phyloP scores from a whole-genome alignment of 2,329 filamentous ascomycete species.

The Xylogone sp. region DNA sequence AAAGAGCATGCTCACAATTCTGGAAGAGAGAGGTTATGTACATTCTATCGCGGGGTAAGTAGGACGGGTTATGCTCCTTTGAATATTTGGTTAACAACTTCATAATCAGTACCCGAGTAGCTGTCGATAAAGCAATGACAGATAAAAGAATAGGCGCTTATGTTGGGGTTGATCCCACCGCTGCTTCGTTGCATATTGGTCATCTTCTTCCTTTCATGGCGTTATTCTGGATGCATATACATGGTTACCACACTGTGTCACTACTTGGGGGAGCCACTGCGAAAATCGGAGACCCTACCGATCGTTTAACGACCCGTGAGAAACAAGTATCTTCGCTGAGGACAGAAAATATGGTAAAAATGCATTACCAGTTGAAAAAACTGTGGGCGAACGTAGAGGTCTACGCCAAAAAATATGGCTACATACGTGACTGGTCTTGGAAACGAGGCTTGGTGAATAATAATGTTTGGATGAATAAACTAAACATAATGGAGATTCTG shows the following conservation, averaged over 20 bases:
- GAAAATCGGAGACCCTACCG: constrained; percentile 75
- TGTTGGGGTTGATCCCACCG: constrained; percentile 79
- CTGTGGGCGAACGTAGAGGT: constrained; percentile 71
- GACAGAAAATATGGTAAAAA: constrained; percentile 61
- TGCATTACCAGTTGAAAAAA: constrained; percentile 65
- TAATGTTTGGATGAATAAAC: constrained; percentile 72
- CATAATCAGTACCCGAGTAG: constrained; percentile 31
- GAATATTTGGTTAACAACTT: constrained; percentile 4
- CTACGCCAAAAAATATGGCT: constrained; percentile 63
- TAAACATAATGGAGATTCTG: constrained; percentile 71
- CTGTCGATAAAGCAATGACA: constrained; percentile 61
- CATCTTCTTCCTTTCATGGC: constrained; percentile 81
- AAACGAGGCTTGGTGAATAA: constrained; percentile 74
- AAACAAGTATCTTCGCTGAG: constrained; percentile 47
- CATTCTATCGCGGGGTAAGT: constrained; percentile 71
- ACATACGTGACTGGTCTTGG: constrained; percentile 60
- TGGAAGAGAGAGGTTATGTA: constrained; percentile 70
- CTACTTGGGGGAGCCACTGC: constrained; percentile 73
- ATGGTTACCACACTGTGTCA: constrained; percentile 65
- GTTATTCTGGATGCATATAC: constrained; percentile 77
- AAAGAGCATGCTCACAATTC: constrained; percentile 55
- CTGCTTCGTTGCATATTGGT: constrained; percentile 73
- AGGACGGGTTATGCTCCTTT: too few relatives aligned
- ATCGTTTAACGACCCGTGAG: constrained; percentile 59
- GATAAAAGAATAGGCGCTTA: constrained; percentile 68